Evolutionary conservation across 2,329 filamentous ascomycete species (phyloP), one percentile per base, ranked within the genome.

Genomic region (Septoria linicola): DNA sequence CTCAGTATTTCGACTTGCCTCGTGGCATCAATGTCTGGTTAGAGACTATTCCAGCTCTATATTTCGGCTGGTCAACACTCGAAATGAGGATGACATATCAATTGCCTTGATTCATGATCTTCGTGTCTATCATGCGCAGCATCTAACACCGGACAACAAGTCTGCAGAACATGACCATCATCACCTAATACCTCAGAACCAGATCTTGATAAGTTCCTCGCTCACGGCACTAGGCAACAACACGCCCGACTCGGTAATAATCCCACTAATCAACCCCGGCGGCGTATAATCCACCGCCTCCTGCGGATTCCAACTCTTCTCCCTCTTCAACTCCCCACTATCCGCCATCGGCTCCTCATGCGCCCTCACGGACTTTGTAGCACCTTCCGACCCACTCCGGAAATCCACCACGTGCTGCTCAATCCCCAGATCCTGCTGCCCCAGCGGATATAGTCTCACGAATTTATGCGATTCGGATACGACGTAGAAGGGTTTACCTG

Each of bases 381-480:
- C 23, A 21, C 63, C 31, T 39, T 60, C 48, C 19, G 62, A 60
- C 8, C 64, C 61, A 19, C 81, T 82, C 61, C 77, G 78, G 68
- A 93, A 95, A 41, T 88, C 82, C 53, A 93, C 77, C 11, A 95
- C 80, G 27, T 82, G 79, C 70, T 96, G 89, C 66, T 86, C 80
- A 59, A 95, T 83, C 0, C 88, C 88, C 52, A 95, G 74, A 66
- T 93, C 88, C 53, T 85, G 82, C 71, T 96, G 89, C 57, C 85
- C 83, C 17, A 93, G 74, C 1, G 92, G 89, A 63, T 91, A 93
- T 49, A 93, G 79, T 63, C 90, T 81, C 39, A 95, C 89, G 67
- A 99, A 96, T 73, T 99, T 99, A 76, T 99, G 93, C 63, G 88
- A 95, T 75, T 99, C 93, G 1, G 87, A 87, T 4, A 93, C 90